phyloP scores from a whole-genome alignment of 202 grass and related monocot genomes.

The Bolboschoenoplectus hybrid region DNA sequence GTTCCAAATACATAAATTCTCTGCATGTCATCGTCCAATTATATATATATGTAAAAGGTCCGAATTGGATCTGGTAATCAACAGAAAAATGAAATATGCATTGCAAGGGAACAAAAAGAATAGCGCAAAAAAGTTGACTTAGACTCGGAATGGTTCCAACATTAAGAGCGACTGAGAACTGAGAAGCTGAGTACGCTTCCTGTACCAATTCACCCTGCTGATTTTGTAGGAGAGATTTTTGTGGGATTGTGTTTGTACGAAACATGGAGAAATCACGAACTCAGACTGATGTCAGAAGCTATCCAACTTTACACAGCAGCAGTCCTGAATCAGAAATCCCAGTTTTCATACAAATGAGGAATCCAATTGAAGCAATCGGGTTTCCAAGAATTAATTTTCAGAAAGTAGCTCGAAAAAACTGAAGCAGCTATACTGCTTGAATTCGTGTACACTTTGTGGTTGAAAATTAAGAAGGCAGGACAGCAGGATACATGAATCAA shows the following conservation, averaged over 20 bases:
- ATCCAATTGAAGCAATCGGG: not conserved
- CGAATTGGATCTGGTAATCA: too few relatives aligned
- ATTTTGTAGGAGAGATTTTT: not conserved
- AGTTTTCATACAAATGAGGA: not conserved
- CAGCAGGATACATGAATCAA: too few relatives aligned
- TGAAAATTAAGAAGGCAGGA: not conserved
- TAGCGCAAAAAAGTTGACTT: too few relatives aligned
- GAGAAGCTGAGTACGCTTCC: too few relatives aligned
- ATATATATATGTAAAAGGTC: too few relatives aligned
- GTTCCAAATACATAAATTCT: too few relatives aligned
- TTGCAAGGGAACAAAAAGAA: not conserved
- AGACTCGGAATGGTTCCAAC: too few relatives aligned
- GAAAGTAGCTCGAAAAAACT: not conserved
- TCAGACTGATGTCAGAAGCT: not conserved
- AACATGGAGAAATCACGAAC: too few relatives aligned
- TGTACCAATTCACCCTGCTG: too few relatives aligned
- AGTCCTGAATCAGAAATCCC: not conserved
- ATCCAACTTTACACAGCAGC: not conserved
- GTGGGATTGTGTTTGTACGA: not conserved
- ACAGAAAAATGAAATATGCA: not conserved
- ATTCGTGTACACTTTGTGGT: not conserved
- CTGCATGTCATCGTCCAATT: too few relatives aligned
- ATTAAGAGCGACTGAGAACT: too few relatives aligned
- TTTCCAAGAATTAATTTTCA: not conserved
- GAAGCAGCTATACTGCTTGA: not conserved